A percentile compares a stretch with the other conserved stretches of the same genome.
phyloP scores from a whole-genome alignment of 257 asterid genomes.

The Handroanthus guayacan region DNA sequence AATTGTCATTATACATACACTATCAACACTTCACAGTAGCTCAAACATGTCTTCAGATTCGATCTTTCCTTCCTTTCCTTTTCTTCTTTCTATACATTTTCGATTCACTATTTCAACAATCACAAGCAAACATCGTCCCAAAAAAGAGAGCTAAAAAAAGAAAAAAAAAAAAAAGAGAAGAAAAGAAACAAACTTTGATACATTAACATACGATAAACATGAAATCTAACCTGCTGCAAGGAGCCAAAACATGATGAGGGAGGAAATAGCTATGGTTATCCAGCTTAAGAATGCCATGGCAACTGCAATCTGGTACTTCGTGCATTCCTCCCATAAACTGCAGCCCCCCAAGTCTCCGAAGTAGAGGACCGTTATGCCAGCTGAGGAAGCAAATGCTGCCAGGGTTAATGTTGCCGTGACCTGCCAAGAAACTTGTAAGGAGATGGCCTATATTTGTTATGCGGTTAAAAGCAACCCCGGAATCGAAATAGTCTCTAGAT shows the following conservation, averaged over 20 bases:
- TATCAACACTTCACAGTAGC: neutral
- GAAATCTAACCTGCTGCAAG: slow-evolving; percentile 55
- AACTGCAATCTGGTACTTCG: slow-evolving; percentile 54
- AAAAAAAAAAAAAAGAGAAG: too few relatives aligned
- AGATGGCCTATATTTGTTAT: neutral
- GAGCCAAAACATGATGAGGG: slow-evolving; percentile 59
- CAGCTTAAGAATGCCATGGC: slow-evolving; percentile 62
- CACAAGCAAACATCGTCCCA: neutral
- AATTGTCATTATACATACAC: neutral
- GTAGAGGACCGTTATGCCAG: slow-evolving; percentile 56
- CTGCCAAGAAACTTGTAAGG: slow-evolving; percentile 32
- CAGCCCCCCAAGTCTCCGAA: slow-evolving; percentile 55
- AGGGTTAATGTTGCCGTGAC: slow-evolving; percentile 59
- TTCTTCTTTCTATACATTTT: slow-evolving; percentile 22
- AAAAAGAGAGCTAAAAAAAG: neutral
- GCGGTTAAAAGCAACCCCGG: neutral
- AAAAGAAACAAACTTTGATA: too few relatives aligned
- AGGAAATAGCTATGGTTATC: slow-evolving; percentile 50
- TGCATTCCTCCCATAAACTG: slow-evolving; percentile 54
- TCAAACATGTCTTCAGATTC: neutral
- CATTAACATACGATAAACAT: neutral
- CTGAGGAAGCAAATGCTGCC: slow-evolving; percentile 65
- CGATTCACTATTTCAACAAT: slow-evolving; percentile 28
- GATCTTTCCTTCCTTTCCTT: neutral
- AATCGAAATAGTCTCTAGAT: neutral